phyloP scores from a whole-genome alignment of 1,139 yeast genomes.

The Debaryomycetaceae sp. region DNA sequence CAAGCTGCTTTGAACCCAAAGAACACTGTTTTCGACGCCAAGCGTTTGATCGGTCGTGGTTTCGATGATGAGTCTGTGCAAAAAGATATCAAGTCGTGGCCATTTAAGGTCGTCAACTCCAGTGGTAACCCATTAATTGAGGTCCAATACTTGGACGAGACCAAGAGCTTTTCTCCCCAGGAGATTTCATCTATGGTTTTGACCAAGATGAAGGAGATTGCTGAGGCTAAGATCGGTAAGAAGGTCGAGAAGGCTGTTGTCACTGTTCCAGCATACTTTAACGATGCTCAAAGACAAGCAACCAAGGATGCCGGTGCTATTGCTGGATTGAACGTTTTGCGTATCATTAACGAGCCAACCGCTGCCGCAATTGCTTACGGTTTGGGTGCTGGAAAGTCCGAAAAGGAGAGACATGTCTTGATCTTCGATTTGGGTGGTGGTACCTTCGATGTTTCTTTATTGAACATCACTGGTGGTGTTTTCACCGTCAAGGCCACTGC shows the following conservation, averaged over 20 bases:
- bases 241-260: constrained; percentile 92
- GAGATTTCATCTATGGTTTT: constrained; percentile 96
- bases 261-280: constrained; percentile 96
- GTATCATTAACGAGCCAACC: constrained; percentile 97
- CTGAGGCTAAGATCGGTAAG: constrained; percentile 93
- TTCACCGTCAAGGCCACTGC: constrained; percentile 99
- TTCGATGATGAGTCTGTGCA: constrained; percentile 88
- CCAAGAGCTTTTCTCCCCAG: constrained; percentile 94
- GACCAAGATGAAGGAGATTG: constrained; percentile 97
- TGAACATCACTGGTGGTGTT: constrained; percentile 98
- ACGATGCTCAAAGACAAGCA: constrained; percentile 97
- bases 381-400: constrained; percentile 91
- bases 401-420: constrained; percentile 83
- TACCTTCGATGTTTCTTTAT: constrained; percentile 96
- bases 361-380: constrained; percentile 99
- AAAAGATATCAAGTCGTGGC: constrained; percentile 96
- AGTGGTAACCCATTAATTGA: constrained; percentile 87
- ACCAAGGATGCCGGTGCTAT: constrained; percentile 98
- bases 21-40: constrained; percentile 96
- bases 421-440: constrained; percentile 98
- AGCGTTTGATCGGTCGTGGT: constrained; percentile 96
- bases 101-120: constrained; percentile 86
- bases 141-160: constrained; percentile 92
- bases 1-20: constrained; percentile 97
- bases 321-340: constrained; percentile 93